A percentile compares a stretch with the other conserved stretches of the same genome.
phyloP scores from a whole-genome alignment of 257 asterid genomes.

The Agastache rugosa region DNA sequence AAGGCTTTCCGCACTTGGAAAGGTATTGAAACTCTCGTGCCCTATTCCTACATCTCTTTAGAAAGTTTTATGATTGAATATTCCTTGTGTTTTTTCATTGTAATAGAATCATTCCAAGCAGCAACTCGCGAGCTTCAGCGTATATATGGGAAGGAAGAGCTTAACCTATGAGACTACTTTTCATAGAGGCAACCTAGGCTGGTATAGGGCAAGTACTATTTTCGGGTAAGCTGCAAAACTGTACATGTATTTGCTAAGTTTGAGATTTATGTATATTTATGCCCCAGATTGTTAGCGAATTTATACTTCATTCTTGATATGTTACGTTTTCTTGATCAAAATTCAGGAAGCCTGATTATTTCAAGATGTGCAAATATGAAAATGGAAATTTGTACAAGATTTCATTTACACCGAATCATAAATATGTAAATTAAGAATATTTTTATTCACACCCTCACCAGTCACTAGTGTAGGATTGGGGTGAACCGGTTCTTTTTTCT shows the following conservation, averaged over 20 bases:
- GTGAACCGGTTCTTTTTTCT: too few species aligned
- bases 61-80: slow-evolving; percentile 17
- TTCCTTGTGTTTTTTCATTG: slow-evolving; percentile 31
- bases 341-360: not conserved
- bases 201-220: slow-evolving; percentile 23
- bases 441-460: too few species aligned
- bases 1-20: slow-evolving; percentile 95
- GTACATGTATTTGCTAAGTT: slow-evolving; percentile 28
- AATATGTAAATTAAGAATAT: too few species aligned
- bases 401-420: not conserved
- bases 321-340: not conserved
- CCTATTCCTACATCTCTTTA: not conserved
- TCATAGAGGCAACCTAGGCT: slow-evolving; percentile 21
- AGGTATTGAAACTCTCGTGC: slow-evolving; percentile 53
- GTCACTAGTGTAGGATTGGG: too few species aligned
- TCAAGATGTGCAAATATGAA: not conserved
- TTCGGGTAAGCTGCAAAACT: slow-evolving; percentile 36
- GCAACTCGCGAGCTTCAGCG: slow-evolving; percentile 96
- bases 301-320: not conserved
- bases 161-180: slow-evolving; percentile 52
- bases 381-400: not conserved
- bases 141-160: slow-evolving; percentile 87
- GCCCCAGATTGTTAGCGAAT: not conserved
- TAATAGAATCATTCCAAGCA: slow-evolving; percentile 89
- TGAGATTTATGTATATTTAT: not conserved